A percentile compares a stretch with the other conserved stretches of the same genome.
Conservation (phyloP, 2,329 filamentous ascomycete species). For the Aureobasidium zeae region DNA sequence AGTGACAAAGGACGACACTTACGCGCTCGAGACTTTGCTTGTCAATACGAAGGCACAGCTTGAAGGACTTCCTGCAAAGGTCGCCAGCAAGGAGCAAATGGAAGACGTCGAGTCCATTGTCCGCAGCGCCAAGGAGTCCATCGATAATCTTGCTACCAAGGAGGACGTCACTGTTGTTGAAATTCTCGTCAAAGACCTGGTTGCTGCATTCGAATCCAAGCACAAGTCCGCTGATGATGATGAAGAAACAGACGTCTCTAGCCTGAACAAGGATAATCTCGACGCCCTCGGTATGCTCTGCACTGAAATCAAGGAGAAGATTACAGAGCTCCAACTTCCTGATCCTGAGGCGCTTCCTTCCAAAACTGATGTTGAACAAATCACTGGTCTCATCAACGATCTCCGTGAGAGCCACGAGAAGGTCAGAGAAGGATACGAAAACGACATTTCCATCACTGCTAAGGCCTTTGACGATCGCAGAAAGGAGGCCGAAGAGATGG, state of each 20-base stretch:
- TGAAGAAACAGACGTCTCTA: conserved; percentile 36
- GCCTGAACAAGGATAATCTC: conserved; percentile 69
- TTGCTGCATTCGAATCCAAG: conserved; percentile 56
- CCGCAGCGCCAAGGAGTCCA: conserved; percentile 63
- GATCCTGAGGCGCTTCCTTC: conserved; percentile 62
- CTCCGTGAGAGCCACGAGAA: conserved; percentile 53
- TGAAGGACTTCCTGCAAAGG: conserved; percentile 69
- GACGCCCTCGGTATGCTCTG: conserved; percentile 71
- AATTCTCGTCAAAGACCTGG: conserved; percentile 68
- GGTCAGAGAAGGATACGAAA: conserved; percentile 63
- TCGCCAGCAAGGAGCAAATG: conserved; percentile 54
- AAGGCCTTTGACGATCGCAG: conserved; percentile 78
- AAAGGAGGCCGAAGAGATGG: conserved; percentile 68
- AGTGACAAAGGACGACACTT: conserved; percentile 72
- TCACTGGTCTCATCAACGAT: conserved; percentile 45
- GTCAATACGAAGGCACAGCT: conserved; percentile 81
- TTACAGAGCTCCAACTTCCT: conserved; percentile 63
- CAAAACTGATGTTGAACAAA: conserved; percentile 63
- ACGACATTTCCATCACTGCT: conserved; percentile 62
- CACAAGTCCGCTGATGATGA: conserved; percentile 30
- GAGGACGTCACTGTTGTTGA: conserved; percentile 72
- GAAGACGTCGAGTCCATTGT: conserved; percentile 58
- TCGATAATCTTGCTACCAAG: conserved; percentile 60
- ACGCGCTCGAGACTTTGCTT: conserved; percentile 83
- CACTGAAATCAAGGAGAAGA: conserved; percentile 70